Base-by-base conservation (phyloP, 2,329 filamentous ascomycete genomes). In the Neonectria ditissima region DNA sequence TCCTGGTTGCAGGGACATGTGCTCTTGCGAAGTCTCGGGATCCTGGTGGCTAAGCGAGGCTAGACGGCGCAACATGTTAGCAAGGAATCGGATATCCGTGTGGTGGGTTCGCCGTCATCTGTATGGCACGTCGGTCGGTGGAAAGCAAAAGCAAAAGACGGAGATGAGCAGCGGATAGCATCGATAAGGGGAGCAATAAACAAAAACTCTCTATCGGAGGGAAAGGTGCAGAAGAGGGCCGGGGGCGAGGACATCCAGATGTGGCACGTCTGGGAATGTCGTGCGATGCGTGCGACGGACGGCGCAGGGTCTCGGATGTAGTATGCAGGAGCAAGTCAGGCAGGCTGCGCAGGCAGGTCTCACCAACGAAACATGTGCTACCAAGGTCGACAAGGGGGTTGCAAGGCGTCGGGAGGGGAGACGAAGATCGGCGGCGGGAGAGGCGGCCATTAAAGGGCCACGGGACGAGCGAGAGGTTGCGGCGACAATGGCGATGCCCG, bases 1-100 rank as follows among this genome's bases (percentile, higher is more conserved):
- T 81, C 86, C 86, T 70, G 84, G 80, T 73, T 83, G 82, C 65
- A 86, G 85, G 79, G 87, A 84, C 88, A 90, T 90, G 81, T 82
- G 82, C 77, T 81, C 80, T 77, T 81, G 71, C 66, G 73, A 68
- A 68, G 55, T 67, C 55, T 71, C 68, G 54, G 65, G 60, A 43
- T 72, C 65, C 62, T 65, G 63, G 56, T 68, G 66, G 66, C 65
- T 72, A 62, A 74, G 67, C 53, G 71, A 70, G 60, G 70, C 72
- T 74, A 74, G 59, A 65, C 71, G 71, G 67, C 71, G 71, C 39
- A 73, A 53, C 71, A 73, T 73, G 70, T 73, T 73, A 73, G 71
- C 70, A 71, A 63, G 67, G 64, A 60, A 68, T 68, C 67, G 39
- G 67, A 61, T 63, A 62, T 69, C 65, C 62, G 60, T 53, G 53